Conservation (phyloP, 495 filamentous ascomycete genomes). For the Rostrohypoxylon terebratum region DNA sequence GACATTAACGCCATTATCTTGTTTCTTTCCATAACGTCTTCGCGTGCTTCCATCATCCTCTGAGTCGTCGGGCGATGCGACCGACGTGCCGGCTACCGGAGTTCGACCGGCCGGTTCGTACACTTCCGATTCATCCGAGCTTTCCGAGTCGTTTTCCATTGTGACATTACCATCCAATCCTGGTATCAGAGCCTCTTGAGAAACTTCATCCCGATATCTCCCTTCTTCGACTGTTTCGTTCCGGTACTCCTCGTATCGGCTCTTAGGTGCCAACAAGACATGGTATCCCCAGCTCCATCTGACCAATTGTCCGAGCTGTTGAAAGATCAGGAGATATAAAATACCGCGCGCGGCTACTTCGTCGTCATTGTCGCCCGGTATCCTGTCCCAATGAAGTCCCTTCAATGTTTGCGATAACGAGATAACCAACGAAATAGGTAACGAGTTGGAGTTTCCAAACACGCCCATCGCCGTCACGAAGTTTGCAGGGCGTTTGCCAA, state of each 20-base stretch:
- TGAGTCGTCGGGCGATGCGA: conserved; percentile 56
- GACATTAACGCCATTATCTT: conserved; percentile 25
- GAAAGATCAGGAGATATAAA: conserved; percentile 95
- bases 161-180: conserved; percentile 45
- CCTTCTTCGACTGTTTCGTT: conserved; percentile 72
- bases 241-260: conserved; percentile 72
- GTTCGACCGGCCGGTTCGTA: conserved; percentile 62
- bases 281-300: conserved; percentile 99
- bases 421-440: conserved; percentile 95
- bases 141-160: conserved; percentile 26
- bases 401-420: conserved; percentile 91
- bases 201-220: conserved; percentile 69
- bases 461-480: conserved; percentile 98
- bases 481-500: conserved; percentile 85
- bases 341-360: conserved; percentile 95
- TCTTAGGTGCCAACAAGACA: conserved; percentile 83
- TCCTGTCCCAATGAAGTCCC: conserved; percentile 92
- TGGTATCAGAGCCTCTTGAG: conserved; percentile 47
- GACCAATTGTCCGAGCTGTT: conserved; percentile 94
- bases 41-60: conserved; percentile 54
- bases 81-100: conserved; percentile 56
- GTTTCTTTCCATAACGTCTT: conserved; percentile 29
- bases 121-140: conserved; percentile 53
- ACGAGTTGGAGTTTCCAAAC: conserved; percentile 97
- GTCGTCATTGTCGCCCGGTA: conserved; percentile 92